phyloP scores from a whole-genome alignment of 345 rosid species.

The Pugionium dolabratum region DNA sequence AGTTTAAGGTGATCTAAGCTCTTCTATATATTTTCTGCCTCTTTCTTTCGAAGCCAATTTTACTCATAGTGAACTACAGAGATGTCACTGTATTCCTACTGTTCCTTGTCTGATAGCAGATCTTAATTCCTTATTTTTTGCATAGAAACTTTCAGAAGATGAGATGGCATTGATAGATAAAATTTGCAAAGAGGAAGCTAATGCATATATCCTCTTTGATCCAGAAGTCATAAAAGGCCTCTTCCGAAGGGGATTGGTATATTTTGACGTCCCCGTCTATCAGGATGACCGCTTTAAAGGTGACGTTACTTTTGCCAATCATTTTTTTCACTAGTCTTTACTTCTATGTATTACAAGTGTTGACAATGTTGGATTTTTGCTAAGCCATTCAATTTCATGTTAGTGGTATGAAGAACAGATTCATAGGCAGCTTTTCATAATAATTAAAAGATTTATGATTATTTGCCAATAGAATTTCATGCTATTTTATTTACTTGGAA shows the following conservation, averaged over 20 bases:
- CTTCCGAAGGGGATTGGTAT: slow-evolving; percentile 75
- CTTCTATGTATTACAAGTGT: slow-evolving; percentile 18
- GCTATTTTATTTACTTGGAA: slow-evolving; percentile 2
- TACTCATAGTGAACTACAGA: slow-evolving; percentile 11
- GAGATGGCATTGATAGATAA: slow-evolving; percentile 91
- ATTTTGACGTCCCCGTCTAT: slow-evolving; percentile 95
- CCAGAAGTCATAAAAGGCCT: slow-evolving; percentile 78
- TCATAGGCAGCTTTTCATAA: neutral
- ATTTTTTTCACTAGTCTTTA: neutral
- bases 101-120: slow-evolving; percentile 36
- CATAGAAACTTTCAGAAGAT: slow-evolving; percentile 96
- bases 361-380: neutral
- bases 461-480: slow-evolving; percentile 5
- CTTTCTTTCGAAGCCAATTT: slow-evolving; percentile 3
- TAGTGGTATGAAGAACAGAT: neutral
- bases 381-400: slow-evolving; percentile 22
- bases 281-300: slow-evolving; percentile 97
- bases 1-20: slow-evolving; percentile 74
- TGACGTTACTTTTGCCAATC: slow-evolving; percentile 33
- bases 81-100: slow-evolving; percentile 12
- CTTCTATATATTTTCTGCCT: slow-evolving; percentile 16
- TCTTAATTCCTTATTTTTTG: slow-evolving; percentile 34
- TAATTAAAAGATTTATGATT: neutral
- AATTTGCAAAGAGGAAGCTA: slow-evolving; percentile 98
- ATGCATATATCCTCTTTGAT: slow-evolving; percentile 83